These are phyloP conservation scores for Botryotinia narcissicola DNA, from an alignment of 2,329 filamentous ascomycete species.

Conservation along the genomic window DNA sequence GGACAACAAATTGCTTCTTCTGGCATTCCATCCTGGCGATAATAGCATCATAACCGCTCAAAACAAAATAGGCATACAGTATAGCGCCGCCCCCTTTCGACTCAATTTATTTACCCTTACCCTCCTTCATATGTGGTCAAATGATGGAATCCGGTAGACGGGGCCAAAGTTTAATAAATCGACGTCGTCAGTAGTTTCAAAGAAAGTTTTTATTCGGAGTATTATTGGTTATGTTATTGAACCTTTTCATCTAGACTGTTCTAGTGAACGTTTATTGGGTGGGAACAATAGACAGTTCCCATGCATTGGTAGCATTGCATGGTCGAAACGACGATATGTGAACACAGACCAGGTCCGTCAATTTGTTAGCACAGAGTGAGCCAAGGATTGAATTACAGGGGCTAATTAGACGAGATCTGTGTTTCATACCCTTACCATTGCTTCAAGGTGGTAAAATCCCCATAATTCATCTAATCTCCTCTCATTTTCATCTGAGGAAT, in stretches of 20 bases:
- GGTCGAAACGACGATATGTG: background rate
- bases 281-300: background rate
- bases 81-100: background rate
- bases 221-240: background rate
- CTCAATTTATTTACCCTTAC: background rate
- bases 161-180: background rate
- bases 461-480: background rate
- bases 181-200: constrained; percentile 4
- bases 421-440: constrained; percentile 1
- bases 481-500: background rate
- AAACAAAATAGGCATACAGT: background rate
- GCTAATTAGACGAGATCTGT: background rate
- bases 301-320: background rate
- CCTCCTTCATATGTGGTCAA: background rate
- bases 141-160: background rate
- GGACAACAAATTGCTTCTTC: background rate
- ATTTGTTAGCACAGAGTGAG: background rate
- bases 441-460: background rate
- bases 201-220: background rate
- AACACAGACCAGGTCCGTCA: background rate
- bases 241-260: background rate
- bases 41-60: background rate
- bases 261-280: background rate
- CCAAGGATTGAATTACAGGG: background rate
- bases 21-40: background rate